Evolutionary conservation across 2,329 filamentous ascomycete genomes (phyloP), one percentile per base, ranked within the genome.

Genomic region (Fusarium haematococcum): DNA sequence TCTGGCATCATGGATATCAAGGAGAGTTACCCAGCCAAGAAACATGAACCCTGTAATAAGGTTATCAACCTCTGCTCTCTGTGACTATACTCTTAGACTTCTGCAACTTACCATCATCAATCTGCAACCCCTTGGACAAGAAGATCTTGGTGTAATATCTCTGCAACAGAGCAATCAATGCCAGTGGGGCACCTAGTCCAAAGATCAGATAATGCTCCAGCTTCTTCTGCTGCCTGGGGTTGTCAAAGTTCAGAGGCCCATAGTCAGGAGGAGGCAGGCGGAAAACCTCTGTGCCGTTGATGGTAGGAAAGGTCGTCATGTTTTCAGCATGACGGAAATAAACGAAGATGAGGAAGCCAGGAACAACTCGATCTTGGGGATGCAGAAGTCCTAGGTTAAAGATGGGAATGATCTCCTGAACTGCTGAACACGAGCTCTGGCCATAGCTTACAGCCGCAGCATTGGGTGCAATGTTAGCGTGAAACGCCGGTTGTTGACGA

Each of bases 131-230:
- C 35, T 73, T 73, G 4, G 76, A 75, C 3, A 80, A 67, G 48
- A 76, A 80, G 0, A 80, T 50, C 62, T 81, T 82, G 4, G 80
- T 81, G 66, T 82, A 82, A n/a, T 77, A 71, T 35, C 81, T 70
- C 63, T 82, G 80, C 1, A 66, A 23, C 6, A 82, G 45, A 5
- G 75, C 71, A 9, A 79, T 45, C 4, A 79, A 48, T 2, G 80
- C 79, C 41, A 82, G 48, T 1, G 75, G 56, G 1, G 73, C 78
- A 4, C 76, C 67, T 4, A 81, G 64, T 0, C 74, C 79, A 65
- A 81, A 80, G 16, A 81, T 62, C n/a, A 69, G 20, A 23, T 69
- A 69, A 20, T 71, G 68, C 3, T 69, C 65, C 37, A 69, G 30
- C 37, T 33, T 45, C 25, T 66, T 52, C 32, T 73, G 65, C 27